These are phyloP conservation scores for Orbilia ellipsospora DNA, from an alignment of 2,329 filamentous ascomycete species.

Conservation along the genomic window DNA sequence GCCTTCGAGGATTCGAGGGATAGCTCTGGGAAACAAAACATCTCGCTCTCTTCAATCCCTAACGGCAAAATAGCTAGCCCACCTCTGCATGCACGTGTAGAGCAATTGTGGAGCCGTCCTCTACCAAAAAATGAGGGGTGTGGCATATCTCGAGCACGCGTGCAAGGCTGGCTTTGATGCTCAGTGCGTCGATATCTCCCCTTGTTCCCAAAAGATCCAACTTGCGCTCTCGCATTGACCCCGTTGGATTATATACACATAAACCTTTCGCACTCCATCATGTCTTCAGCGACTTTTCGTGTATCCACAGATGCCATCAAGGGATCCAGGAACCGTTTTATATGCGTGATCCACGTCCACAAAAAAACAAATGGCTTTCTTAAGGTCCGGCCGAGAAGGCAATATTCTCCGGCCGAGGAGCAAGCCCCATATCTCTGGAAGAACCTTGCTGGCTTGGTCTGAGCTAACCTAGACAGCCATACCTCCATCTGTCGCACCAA, in stretches of 20 bases:
- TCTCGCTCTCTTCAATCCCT: slow-evolving; percentile 13
- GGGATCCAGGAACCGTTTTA: slow-evolving; percentile 38
- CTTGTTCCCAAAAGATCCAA: slow-evolving; percentile 21
- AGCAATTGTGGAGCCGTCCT: slow-evolving; percentile 50
- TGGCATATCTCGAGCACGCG: slow-evolving; percentile 49
- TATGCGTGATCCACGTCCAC: slow-evolving; percentile 8
- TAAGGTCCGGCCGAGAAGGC: slow-evolving; percentile 22
- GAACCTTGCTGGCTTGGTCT: neutral
- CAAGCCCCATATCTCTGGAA: slow-evolving; percentile 26
- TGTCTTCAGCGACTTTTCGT: neutral
- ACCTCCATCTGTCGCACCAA: slow-evolving; percentile 17
- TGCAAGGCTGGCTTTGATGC: slow-evolving; percentile 38
- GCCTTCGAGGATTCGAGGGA: slow-evolving; percentile 48
- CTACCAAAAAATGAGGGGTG: slow-evolving; percentile 38
- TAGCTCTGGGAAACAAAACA: slow-evolving; percentile 20
- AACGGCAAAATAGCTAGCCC: slow-evolving; percentile 54
- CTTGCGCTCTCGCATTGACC: slow-evolving; percentile 6
- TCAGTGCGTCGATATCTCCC: slow-evolving; percentile 10
- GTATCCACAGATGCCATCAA: slow-evolving; percentile 16
- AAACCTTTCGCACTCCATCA: neutral
- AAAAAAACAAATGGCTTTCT: no score
- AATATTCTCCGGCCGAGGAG: slow-evolving; percentile 53
- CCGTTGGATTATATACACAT: neutral
- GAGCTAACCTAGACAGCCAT: neutral
- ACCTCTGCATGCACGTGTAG: slow-evolving; percentile 46